Conservation (phyloP, 2,329 filamentous ascomycete genomes). For the Fusarium sp. region DNA sequence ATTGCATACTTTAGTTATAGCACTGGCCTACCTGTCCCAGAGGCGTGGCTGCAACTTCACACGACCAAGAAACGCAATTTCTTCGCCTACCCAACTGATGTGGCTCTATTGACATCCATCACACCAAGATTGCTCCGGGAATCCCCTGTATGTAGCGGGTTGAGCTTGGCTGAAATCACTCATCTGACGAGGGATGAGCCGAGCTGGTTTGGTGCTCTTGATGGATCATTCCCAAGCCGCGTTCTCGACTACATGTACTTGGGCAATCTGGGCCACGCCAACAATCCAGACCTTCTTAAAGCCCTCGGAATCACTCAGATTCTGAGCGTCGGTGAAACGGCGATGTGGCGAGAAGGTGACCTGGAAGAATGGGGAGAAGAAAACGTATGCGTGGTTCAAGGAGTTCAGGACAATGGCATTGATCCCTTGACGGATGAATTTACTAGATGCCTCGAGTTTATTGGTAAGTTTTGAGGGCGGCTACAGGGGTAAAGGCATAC, state of each 20-base stretch:
- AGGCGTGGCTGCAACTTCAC: conserved; percentile 90
- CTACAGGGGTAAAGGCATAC: not conserved
- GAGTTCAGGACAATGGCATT: conserved; percentile 96
- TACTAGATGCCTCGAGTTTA: conserved; percentile 86
- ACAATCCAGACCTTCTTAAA: conserved; percentile 86
- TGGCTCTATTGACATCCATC: conserved; percentile 81
- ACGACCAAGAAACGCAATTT: conserved; percentile 87
- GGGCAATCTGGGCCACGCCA: conserved; percentile 92
- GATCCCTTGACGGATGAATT: conserved; percentile 91
- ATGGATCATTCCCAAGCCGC: conserved; percentile 91
- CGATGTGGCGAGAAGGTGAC: conserved; percentile 81
- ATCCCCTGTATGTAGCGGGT: conserved; percentile 67
- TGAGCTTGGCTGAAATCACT: conserved; percentile 65
- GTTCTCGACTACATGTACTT: conserved; percentile 96
- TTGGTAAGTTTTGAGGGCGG: conserved; percentile 73
- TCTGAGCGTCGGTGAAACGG: conserved; percentile 90
- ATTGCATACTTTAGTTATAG: conserved; percentile 96
- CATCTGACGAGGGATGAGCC: conserved; percentile 71
- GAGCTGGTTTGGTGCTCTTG: conserved; percentile 83
- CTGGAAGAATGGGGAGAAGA: conserved; percentile 79
- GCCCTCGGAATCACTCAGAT: conserved; percentile 88
- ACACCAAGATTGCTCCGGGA: conserved; percentile 79
- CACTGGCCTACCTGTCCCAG: conserved; percentile 81
- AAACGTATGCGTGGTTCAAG: conserved; percentile 83
- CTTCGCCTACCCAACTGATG: conserved; percentile 94